Percentiles rank a stretch among this genome's conserved stretches.
Conservation (phyloP, 2,329 filamentous ascomycete genomes). For the Calonectria henricotiae region DNA sequence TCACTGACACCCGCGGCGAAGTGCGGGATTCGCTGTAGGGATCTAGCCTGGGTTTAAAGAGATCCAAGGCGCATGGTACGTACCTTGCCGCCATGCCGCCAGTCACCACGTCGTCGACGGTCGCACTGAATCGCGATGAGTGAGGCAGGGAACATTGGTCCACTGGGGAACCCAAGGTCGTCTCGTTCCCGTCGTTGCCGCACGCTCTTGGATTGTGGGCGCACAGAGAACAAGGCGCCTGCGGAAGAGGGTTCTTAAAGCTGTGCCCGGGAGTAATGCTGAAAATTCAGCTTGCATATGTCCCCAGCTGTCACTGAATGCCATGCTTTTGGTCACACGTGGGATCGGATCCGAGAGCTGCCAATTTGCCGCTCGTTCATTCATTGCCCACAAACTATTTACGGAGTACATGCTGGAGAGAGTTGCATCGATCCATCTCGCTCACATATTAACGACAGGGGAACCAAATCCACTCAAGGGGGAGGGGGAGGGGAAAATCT, state of each 20-base stretch:
- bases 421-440: slow-evolving; percentile 1
- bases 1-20: slow-evolving; percentile 27
- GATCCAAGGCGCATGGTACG: slow-evolving; percentile 22
- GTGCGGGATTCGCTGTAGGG: slow-evolving; percentile 23
- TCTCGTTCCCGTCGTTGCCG: slow-evolving; percentile 15
- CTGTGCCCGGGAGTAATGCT: neutral
- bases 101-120: neutral
- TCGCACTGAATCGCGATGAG: slow-evolving; percentile 29
- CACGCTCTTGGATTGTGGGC: neutral
- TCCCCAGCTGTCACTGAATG: neutral
- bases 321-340: neutral
- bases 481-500: no score
- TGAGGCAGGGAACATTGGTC: slow-evolving; percentile 14
- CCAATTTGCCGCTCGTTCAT: slow-evolving; percentile 18
- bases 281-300: neutral
- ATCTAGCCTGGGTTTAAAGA: slow-evolving; percentile 15
- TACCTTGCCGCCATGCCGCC: slow-evolving; percentile 19
- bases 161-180: slow-evolving; percentile 5
- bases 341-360: neutral
- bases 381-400: slow-evolving; percentile 6
- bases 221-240: slow-evolving; percentile 1
- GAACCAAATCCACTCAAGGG: neutral
- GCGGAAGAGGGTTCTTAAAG: neutral
- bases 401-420: neutral
- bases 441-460: neutral